Evolutionary conservation across 2,329 filamentous ascomycete genomes (phyloP).

Genomic region (Arthrocladium fulminans): DNA sequence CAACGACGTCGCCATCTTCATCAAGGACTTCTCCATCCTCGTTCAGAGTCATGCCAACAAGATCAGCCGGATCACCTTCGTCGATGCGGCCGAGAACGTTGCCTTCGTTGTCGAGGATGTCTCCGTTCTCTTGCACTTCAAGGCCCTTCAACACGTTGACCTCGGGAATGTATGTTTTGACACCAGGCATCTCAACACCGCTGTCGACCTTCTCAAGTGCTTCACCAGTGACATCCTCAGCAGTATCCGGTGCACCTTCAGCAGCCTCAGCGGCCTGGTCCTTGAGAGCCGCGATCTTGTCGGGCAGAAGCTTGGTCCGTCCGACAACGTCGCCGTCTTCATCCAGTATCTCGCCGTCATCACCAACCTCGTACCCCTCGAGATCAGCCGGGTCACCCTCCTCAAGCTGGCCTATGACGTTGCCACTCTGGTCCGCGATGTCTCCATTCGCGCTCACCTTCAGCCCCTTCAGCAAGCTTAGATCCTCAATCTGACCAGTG

Average conservation of each 20-base stretch:
- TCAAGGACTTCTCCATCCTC: conserved; percentile 35
- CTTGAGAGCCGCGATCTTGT: conserved; percentile 22
- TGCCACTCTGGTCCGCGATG: conserved; percentile 30
- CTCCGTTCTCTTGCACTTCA: conserved; percentile 45
- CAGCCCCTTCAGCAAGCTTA: conserved; percentile 33
- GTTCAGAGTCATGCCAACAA: conserved; percentile 33
- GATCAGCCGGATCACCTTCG: conserved; percentile 34
- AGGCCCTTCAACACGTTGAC: conserved; percentile 30
- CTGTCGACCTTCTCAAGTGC: conserved; percentile 24
- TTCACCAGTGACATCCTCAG: conserved; percentile 27
- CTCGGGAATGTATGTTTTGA: conserved; percentile 28
- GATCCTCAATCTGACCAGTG: conserved; percentile 20
- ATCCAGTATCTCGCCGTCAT: conserved; percentile 27
- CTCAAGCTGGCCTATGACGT: conserved; percentile 30
- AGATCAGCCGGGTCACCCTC: conserved; percentile 36
- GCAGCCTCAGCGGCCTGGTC: conserved; percentile 18
- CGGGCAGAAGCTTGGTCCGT: conserved; percentile 29
- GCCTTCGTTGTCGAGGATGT: conserved; percentile 40
- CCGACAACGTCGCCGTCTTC: conserved; percentile 30
- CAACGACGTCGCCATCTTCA: conserved; percentile 32
- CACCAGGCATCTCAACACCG: conserved; percentile 28
- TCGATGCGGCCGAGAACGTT: conserved; percentile 32
- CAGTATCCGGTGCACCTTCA: conserved; percentile 22
- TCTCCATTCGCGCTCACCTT: conserved; percentile 31
- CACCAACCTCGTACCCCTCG: conserved; percentile 33